phyloP scores from a whole-genome alignment of 441 rosid species.

The Aleurites moluccanus region DNA sequence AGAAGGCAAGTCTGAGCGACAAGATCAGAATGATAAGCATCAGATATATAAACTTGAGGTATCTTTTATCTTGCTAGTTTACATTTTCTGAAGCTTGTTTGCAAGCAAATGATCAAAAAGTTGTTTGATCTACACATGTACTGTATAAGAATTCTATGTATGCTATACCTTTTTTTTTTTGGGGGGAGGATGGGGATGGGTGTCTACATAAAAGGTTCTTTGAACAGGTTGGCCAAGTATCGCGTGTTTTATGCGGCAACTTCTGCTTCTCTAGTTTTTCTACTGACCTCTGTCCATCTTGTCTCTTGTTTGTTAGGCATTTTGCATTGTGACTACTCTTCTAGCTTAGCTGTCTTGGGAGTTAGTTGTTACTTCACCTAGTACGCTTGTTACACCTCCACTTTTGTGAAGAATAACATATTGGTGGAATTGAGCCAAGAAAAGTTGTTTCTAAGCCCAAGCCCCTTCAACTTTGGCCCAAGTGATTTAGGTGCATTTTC shows the following conservation, averaged over 20 bases:
- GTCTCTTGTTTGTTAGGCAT: neutral
- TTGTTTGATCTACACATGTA: neutral
- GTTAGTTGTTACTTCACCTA: no score
- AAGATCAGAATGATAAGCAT: slow-evolving; percentile 66
- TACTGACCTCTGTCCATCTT: neutral
- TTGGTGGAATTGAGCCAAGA: neutral
- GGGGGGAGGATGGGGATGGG: no score
- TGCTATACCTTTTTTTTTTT: neutral
- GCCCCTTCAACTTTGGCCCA: neutral
- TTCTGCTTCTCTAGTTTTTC: neutral
- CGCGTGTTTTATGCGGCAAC: neutral
- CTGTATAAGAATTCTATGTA: neutral
- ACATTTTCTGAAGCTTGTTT: neutral
- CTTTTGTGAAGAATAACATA: neutral
- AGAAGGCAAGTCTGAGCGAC: slow-evolving; percentile 68
- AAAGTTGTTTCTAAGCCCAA: neutral
- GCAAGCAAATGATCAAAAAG: neutral
- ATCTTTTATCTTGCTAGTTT: slow-evolving; percentile 17
- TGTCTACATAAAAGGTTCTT: neutral
- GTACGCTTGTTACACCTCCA: no score
- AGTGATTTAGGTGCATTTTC: neutral
- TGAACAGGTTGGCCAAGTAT: neutral
- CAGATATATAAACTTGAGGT: slow-evolving; percentile 91
- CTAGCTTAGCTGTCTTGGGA: no score
- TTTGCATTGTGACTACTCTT: neutral